Evolutionary conservation across 371 early-diverging fungal genomes (phyloP).

Genomic region (Mortierella sp.): DNA sequence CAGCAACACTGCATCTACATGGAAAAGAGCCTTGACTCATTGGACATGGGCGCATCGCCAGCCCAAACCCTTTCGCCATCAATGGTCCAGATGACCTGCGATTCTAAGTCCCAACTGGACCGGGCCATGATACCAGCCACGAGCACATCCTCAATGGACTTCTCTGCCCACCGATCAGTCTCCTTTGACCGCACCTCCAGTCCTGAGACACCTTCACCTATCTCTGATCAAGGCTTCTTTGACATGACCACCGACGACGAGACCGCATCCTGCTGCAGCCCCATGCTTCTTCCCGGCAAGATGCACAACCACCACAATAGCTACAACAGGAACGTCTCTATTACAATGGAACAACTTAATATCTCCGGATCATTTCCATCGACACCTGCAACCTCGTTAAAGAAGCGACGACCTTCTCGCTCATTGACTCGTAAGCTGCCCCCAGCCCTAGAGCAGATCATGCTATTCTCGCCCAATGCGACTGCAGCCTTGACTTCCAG

Average conservation of each 20-base stretch:
- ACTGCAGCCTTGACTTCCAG: not conserved
- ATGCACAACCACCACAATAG: not conserved
- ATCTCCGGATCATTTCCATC: not conserved
- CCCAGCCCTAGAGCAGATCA: slow-evolving; percentile 2
- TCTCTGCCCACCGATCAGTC: not conserved
- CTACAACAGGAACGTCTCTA: not conserved
- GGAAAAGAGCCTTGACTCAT: not conserved
- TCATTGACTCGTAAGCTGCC: not conserved
- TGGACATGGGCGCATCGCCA: not conserved
- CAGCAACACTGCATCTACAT: not conserved
- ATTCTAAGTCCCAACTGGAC: not conserved
- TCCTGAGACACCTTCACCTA: slow-evolving; percentile 16
- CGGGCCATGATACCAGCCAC: not conserved
- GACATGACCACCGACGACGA: slow-evolving; percentile 19
- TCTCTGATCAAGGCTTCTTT: slow-evolving; percentile 13
- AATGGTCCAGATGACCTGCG: not conserved
- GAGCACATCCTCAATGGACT: not conserved
- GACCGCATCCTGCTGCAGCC: not conserved
- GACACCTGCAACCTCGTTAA: not conserved
- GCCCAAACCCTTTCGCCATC: not conserved
- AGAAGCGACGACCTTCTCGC: not conserved
- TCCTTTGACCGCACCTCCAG: slow-evolving; percentile 10
- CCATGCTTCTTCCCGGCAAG: not conserved
- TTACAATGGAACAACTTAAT: not conserved
- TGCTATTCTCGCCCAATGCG: not conserved